Evolutionary conservation across 2,329 filamentous ascomycete genomes (phyloP).

Genomic region (Fusarium sp.): DNA sequence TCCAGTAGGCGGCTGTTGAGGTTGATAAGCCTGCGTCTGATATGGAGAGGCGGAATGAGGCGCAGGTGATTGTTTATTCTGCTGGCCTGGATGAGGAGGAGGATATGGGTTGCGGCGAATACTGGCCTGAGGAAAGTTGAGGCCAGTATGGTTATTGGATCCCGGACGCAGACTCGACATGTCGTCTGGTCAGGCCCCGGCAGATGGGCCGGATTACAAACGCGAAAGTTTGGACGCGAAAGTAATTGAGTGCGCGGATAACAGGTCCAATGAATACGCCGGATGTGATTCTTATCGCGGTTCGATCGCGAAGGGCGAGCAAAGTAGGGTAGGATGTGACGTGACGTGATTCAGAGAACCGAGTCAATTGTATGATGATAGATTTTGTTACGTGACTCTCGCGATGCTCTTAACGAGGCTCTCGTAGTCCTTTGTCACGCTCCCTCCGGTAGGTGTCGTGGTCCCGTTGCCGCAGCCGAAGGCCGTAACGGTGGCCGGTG

Average conservation of each 20-base stretch:
- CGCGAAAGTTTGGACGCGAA: slow-evolving; percentile 26
- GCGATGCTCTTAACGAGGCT: slow-evolving; percentile 28
- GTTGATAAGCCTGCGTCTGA: slow-evolving; percentile 64
- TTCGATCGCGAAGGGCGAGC: slow-evolving; percentile 27
- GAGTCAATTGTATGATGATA: slow-evolving; percentile 17
- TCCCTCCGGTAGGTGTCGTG: slow-evolving; percentile 29
- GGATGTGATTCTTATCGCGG: slow-evolving; percentile 28
- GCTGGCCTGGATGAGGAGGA: slow-evolving; percentile 62
- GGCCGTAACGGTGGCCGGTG: slow-evolving; percentile 41
- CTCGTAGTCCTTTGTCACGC: slow-evolving; percentile 31
- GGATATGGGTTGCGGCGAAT: slow-evolving; percentile 62
- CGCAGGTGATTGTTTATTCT: slow-evolving; percentile 67
- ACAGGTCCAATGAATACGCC: slow-evolving; percentile 16
- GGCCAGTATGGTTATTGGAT: slow-evolving; percentile 65
- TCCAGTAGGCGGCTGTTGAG: slow-evolving; percentile 63
- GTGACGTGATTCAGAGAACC: slow-evolving; percentile 32
- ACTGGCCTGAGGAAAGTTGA: slow-evolving; percentile 64
- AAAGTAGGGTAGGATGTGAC: slow-evolving; percentile 28
- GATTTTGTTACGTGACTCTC: slow-evolving; percentile 24
- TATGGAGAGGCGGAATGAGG: slow-evolving; percentile 68
- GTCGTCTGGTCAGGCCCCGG: slow-evolving; percentile 46
- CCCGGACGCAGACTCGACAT: slow-evolving; percentile 66
- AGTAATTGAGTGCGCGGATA: slow-evolving; percentile 18
- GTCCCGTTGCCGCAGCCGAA: slow-evolving; percentile 40
- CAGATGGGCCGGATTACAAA: slow-evolving; percentile 38